Evolutionary conservation across 1,284 basidiomycete species (phyloP), one percentile per base, ranked within the genome.

Genomic region (Fomitopsis palustris): DNA sequence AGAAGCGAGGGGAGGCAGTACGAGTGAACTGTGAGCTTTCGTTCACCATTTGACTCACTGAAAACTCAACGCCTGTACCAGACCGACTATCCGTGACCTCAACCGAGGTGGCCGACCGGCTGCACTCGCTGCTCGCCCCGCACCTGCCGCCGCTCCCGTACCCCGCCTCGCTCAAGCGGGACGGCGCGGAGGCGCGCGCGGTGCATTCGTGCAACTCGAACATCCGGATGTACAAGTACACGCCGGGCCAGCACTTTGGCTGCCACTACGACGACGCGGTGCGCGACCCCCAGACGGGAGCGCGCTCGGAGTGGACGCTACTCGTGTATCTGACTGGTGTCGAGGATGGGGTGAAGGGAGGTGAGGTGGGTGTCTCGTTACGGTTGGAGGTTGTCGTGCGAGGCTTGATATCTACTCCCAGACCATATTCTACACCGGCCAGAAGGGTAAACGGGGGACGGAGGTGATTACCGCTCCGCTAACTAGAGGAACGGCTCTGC

Each of bases 251-350:
- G 66, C 79, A 87, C 70, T 90, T 92, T 71, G 85, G 87, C 27
- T 81, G 84, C 16, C 90, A 92, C 70, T 92, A 91, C 65, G 90
- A 92, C 65, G 90, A 91, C 65, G 82, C 83, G 19, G 82, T 88
- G 31, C 75, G 75, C 16, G 86, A 88, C 65, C 58, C 77, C 2
- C 65, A 75, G 56, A 86, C 83, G 10, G 85, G 85, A 4, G 75
- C 79, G 8, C 80, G 81, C 66, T 86, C 87, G 53, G 87, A 90
- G 70, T 94, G 92, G 92, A 95, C 92, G 0, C 71, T 95, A 23
- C 72, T 95, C 49, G 78, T 93, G 38, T 95, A 93, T 69, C 72
- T 95, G 41, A 85, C 86, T 9, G 90, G 90, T 1, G 69, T 71
- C 4, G 85, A 90, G 65, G 86, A 90, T 66, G 87, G 86, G 10